These are phyloP conservation scores for Thalia dealbata DNA, from an alignment of 176 grass and related monocot genomes.

Conservation along the genomic window DNA sequence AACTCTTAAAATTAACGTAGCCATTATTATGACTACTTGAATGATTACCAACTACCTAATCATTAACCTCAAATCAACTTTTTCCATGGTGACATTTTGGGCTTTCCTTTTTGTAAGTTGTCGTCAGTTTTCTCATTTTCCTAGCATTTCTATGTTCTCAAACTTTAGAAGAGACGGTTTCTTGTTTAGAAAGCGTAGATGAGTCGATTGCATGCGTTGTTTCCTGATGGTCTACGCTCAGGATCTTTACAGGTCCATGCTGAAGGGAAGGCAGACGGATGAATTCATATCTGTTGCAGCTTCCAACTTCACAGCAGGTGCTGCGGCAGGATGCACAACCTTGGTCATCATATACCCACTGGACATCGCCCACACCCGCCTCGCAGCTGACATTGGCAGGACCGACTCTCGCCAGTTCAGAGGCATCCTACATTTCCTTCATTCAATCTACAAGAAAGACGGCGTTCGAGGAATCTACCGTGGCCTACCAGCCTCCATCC, in stretches of 20 bases:
- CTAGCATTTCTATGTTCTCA: too few species aligned
- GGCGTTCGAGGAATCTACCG: slow-evolving; percentile 69
- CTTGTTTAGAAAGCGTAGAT: too few species aligned
- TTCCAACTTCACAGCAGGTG: slow-evolving; percentile 74
- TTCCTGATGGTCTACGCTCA: slow-evolving; percentile 22
- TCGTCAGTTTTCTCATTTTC: too few species aligned
- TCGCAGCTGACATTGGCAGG: slow-evolving; percentile 73
- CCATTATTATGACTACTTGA: too few species aligned
- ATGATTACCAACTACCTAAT: too few species aligned
- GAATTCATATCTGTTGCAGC: slow-evolving; percentile 54
- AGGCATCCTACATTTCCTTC: slow-evolving; percentile 79
- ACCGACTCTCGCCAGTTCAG: slow-evolving; percentile 74
- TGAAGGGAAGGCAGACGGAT: slow-evolving; percentile 40
- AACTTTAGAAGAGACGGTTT: too few species aligned
- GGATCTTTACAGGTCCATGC: slow-evolving; percentile 70
- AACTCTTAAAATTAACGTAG: too few species aligned
- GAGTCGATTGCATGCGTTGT: not conserved
- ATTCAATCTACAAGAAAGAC: slow-evolving; percentile 64
- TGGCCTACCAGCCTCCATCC: slow-evolving; percentile 67
- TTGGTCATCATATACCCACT: slow-evolving; percentile 89
- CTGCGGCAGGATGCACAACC: slow-evolving; percentile 88
- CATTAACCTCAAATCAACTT: too few species aligned
- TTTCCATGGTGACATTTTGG: too few species aligned
- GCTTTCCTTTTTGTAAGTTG: too few species aligned
- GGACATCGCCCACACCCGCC: slow-evolving; percentile 88